Conservation (phyloP, 2,329 filamentous ascomycete genomes). For the Teratosphaeria viscida region DNA sequence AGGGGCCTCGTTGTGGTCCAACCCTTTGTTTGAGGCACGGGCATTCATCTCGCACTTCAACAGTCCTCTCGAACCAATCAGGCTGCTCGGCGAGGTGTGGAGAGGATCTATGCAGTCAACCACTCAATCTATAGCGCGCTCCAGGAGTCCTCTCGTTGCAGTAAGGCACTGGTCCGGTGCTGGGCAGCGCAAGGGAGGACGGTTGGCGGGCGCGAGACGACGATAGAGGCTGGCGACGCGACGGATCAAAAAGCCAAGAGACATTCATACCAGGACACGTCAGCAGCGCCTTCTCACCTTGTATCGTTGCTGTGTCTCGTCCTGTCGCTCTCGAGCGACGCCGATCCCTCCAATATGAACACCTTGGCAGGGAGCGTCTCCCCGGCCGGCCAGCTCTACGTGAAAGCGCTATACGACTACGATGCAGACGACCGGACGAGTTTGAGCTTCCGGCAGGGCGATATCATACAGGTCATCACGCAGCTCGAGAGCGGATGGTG, state of each 20-base stretch:
- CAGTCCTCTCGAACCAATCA: background rate
- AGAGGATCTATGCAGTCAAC: background rate
- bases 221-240: background rate
- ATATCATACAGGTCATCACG: slow-evolving; percentile 96
- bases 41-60: background rate
- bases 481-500: slow-evolving; percentile 98
- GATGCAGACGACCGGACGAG: slow-evolving; percentile 95
- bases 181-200: background rate
- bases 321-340: background rate
- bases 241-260: background rate
- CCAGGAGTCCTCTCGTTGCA: background rate
- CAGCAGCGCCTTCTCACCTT: background rate
- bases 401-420: slow-evolving; percentile 94
- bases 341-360: slow-evolving; percentile 33
- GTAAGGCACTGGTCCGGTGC: background rate
- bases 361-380: slow-evolving; percentile 39
- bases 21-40: too few relatives aligned
- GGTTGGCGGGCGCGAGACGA: background rate
- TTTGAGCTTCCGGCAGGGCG: slow-evolving; percentile 90
- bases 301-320: background rate
- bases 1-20: too few relatives aligned
- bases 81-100: background rate
- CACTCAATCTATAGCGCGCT: background rate
- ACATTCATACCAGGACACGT: background rate
- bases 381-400: slow-evolving; percentile 59